Percentiles rank a stretch among this genome's conserved stretches.
Evolutionary conservation across 139 green algal species (phyloP).

Genomic region (Penium margaritaceum): DNA sequence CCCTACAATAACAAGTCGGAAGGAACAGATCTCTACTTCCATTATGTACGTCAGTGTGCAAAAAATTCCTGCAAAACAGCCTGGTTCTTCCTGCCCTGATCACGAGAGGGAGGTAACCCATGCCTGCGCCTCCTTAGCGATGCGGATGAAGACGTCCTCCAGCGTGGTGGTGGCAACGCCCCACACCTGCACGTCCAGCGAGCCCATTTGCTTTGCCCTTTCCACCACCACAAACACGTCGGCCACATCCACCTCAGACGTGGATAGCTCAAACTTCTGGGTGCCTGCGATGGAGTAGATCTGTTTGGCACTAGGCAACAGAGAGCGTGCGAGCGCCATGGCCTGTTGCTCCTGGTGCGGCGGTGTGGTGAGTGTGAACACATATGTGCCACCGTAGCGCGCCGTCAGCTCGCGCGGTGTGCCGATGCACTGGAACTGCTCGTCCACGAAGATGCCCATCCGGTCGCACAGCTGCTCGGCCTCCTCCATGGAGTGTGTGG

Average conservation of each 20-base stretch:
- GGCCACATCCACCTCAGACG: conserved; percentile 7
- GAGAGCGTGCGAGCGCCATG: conserved; percentile 2
- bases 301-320: conserved; percentile 25
- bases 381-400: conserved; percentile 61
- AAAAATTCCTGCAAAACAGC: too few relatives aligned
- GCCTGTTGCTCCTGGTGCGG: conserved; percentile 52
- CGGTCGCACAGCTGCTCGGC: conserved; percentile 68
- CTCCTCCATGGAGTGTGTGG: conserved; percentile 60
- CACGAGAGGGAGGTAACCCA: too few relatives aligned
- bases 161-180: conserved; percentile 78
- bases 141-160: conserved; percentile 78
- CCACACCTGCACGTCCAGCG: conserved; percentile 65
- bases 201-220: neutral
- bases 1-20: too few relatives aligned
- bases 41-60: too few relatives aligned
- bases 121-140: too few relatives aligned
- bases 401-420: conserved; percentile 64
- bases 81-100: too few relatives aligned
- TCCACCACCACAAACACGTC: conserved; percentile 6
- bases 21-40: too few relatives aligned
- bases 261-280: conserved; percentile 63
- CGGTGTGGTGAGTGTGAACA: conserved; percentile 71
- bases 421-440: conserved; percentile 74
- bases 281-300: conserved; percentile 65
- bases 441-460: conserved; percentile 67